Evolutionary conservation across 2,329 filamentous ascomycete genomes (phyloP).

Genomic region (Alternaria sp.): DNA sequence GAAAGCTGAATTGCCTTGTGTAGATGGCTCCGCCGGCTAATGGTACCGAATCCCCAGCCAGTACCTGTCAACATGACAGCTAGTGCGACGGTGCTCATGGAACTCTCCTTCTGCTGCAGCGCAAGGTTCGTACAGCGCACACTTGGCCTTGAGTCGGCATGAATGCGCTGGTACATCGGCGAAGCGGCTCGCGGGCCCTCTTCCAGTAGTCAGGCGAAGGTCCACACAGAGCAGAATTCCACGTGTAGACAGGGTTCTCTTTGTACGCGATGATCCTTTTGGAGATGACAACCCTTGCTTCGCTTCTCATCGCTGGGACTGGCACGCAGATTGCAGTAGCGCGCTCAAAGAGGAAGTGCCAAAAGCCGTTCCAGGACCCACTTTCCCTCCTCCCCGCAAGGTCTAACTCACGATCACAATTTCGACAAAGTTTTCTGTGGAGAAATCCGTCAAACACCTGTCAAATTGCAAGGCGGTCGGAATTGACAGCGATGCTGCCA

Average conservation of each 20-base stretch:
- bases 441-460: conserved; percentile 26
- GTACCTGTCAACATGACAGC: conserved; percentile 18
- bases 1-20: conserved; percentile 32
- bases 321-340: conserved; percentile 46
- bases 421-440: conserved; percentile 40
- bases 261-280: conserved; percentile 36
- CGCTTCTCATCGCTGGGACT: conserved; percentile 46
- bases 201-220: conserved; percentile 32
- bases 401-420: conserved; percentile 38
- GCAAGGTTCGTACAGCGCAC: conserved; percentile 15
- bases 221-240: conserved; percentile 32
- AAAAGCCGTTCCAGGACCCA: conserved; percentile 37
- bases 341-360: conserved; percentile 28
- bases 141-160: conserved; percentile 9
- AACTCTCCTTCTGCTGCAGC: conserved; percentile 11
- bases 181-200: conserved; percentile 27
- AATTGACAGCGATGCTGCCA: conserved; percentile 15
- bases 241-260: conserved; percentile 47
- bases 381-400: conserved; percentile 49
- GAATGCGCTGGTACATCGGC: conserved; percentile 19
- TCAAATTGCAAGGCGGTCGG: conserved; percentile 20
- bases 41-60: conserved; percentile 26
- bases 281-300: conserved; percentile 35
- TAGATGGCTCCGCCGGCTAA: conserved; percentile 34
- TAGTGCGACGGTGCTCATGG: conserved; percentile 21